Base-by-base conservation (phyloP, 2,329 filamentous ascomycete genomes). In the Fusarium lyarnte region DNA sequence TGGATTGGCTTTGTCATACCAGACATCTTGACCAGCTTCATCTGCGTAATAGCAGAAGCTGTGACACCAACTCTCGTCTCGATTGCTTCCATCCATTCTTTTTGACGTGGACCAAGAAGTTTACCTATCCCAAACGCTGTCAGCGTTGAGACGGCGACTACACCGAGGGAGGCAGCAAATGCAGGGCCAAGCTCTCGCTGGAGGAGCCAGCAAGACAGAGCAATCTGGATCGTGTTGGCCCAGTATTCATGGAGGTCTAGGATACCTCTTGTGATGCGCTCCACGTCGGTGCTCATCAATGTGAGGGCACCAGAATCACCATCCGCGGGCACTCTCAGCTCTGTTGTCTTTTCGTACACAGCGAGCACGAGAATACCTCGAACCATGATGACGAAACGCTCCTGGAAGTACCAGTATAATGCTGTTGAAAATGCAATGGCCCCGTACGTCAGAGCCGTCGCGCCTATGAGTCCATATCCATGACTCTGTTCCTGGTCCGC, bases 41-140 rank as follows among this genome's bases (percentile, higher is more conserved):
- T 78, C 45, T 78, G 69, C 16, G 76, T 58, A 53, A 82, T 77
- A 35, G 74, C 74, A 9, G 75, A 75, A 6, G 78, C 72, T 0
- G 80, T 79, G 16, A 78, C 31, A 2, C 74, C 76, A 4, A 82
- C 79, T 14, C 80, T 74, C 23, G 75, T 78, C 64, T 84, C 78
- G 6, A 82, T 78, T 9, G 59, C 72, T 3, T 62, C 70, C 80
- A 84, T 82, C 82, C 83, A 84, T 8, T 38, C 42, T 12, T 63
- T 76, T 55, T 84, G 82, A 8, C 33, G 66, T 14, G 49, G 62
- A 3, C 70, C 72, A 10, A 53, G 51, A 4, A 39, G 51, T 5
- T n/a, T n/a, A 5, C 51, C 51, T 17, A 53, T 53, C 13, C 51
- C 51, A 9, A 39, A 53, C 2, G 35, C 51, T 2, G 35, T 53